A percentile compares a stretch with the other conserved stretches of the same genome.
Evolutionary conservation across 371 early-diverging fungal species (phyloP).

Genomic region (Blakeslea trispora): DNA sequence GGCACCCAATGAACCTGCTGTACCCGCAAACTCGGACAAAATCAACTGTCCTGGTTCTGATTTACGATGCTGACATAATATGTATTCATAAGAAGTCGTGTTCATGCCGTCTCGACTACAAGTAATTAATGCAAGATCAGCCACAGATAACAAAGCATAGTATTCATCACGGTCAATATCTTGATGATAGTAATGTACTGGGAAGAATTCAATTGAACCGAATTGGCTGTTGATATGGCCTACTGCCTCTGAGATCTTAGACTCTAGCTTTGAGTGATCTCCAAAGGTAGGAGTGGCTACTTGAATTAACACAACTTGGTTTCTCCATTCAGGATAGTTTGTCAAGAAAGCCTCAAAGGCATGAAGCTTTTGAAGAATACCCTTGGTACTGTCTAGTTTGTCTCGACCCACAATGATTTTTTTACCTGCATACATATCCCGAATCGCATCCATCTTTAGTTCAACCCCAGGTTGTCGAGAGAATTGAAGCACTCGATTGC

Average conservation of each 20-base stretch:
- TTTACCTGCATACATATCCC: slow-evolving; percentile 88
- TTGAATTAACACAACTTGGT: slow-evolving; percentile 91
- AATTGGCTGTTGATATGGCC: slow-evolving; percentile 92
- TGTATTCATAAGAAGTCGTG: slow-evolving; percentile 97
- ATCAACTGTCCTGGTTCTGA: slow-evolving; percentile 85
- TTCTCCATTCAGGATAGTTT: slow-evolving; percentile 89
- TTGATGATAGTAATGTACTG: slow-evolving; percentile 96
- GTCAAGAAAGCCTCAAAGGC: slow-evolving; percentile 93
- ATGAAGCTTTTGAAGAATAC: slow-evolving; percentile 94
- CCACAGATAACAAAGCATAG: slow-evolving; percentile 91
- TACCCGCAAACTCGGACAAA: slow-evolving; percentile 97
- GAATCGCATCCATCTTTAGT: slow-evolving; percentile 78
- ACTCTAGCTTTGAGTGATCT: slow-evolving; percentile 73
- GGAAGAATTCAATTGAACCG: slow-evolving; percentile 93
- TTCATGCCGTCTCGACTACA: slow-evolving; percentile 99
- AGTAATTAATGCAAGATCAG: slow-evolving; percentile 96
- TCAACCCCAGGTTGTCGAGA: slow-evolving; percentile 58
- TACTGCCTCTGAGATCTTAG: slow-evolving; percentile 88
- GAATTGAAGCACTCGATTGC: slow-evolving; percentile 54
- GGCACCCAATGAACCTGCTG: slow-evolving; percentile 88
- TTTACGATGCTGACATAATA: slow-evolving; percentile 94
- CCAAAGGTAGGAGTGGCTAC: slow-evolving; percentile 59
- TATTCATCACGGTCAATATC: slow-evolving; percentile 95
- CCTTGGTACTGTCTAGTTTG: slow-evolving; percentile 98
- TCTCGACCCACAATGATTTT: slow-evolving; percentile 98